Base-by-base conservation (phyloP, 139 green algal species). In the Chlorella sp. region DNA sequence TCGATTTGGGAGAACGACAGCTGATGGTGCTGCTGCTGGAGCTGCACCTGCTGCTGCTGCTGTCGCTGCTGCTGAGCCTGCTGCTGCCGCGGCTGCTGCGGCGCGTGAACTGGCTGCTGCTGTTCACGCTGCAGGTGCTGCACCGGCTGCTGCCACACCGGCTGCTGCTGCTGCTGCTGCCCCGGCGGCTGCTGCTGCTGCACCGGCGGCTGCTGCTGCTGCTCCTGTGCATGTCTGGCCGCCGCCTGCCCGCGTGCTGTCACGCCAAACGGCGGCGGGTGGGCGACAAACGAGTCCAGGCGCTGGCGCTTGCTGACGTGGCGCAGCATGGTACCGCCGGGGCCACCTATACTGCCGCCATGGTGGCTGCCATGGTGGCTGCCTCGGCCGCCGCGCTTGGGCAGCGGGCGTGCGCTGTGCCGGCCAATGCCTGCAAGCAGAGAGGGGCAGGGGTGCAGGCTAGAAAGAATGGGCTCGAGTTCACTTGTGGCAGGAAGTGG, bases 1-100 rank as follows among this genome's bases (percentile, higher is more conserved):
- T 95, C 91, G 3, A 95, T 88, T 39, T 94, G 84, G 0, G 81
- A 90, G 26, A 89, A 71, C 28, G 83, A 76, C 9, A 89, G 68
- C 48, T n/a, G 76, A 14, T 42, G 60, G 42, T 79, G 66, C 30
- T 32, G 30, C 42, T 57, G 53, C 32, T 48, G 78, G 37, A 81
- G 73, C 79, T 82, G 78, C 34, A 5, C n/a, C 75, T 53, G n/a
- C 34, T 81, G 75, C 75, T 81, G 75, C 36, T 12, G 81, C 42
- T 86, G 64, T 14, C 2, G 64, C 64, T 26, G 64, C 48, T 9
- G 5, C 48, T 57, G 7, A 57, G 9, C 7, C 7, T 57, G 48
- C 48, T 57, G 48, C 48, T 57, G 48, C 48, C 9, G 48, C 48
- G 5, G 48, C 48, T 57, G 48, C 48, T 57, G 48, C 48, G 5